Evolutionary conservation across 768 basidiomycete genomes (phyloP).

Genomic region (Thelephora aurantiotincta): DNA sequence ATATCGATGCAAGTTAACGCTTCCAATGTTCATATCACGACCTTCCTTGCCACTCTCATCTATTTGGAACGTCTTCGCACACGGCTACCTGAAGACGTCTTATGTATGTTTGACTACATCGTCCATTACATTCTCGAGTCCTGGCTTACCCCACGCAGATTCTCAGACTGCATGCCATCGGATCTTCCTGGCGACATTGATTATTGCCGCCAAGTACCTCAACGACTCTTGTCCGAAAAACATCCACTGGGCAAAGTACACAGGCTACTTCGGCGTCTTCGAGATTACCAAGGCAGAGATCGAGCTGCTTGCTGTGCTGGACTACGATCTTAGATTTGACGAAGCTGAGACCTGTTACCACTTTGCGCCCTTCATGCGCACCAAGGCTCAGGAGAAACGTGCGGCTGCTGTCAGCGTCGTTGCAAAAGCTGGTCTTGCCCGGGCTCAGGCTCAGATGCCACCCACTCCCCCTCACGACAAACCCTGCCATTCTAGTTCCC

Average conservation of each 20-base stretch:
- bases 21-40: slow-evolving; percentile 84
- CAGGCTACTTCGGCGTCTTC: slow-evolving; percentile 53
- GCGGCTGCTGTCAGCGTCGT: slow-evolving; percentile 41
- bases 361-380: slow-evolving; percentile 57
- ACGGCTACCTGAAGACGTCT: slow-evolving; percentile 72
- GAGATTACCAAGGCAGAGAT: slow-evolving; percentile 97
- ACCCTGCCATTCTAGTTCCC: slow-evolving; percentile 22
- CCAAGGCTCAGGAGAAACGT: slow-evolving; percentile 28
- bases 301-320: slow-evolving; percentile 84
- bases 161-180: slow-evolving; percentile 71
- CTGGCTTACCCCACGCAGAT: slow-evolving; percentile 5
- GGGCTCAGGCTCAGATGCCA: slow-evolving; percentile 33
- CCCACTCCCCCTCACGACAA: slow-evolving; percentile 27
- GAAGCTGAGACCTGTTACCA: slow-evolving; percentile 57
- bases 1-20: slow-evolving; percentile 67
- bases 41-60: slow-evolving; percentile 79
- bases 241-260: slow-evolving; percentile 80
- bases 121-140: background rate
- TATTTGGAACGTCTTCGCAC: slow-evolving; percentile 79
- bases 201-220: slow-evolving; percentile 92
- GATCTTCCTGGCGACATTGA: slow-evolving; percentile 90
- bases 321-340: slow-evolving; percentile 83
- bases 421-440: slow-evolving; percentile 35
- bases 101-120: slow-evolving; percentile 38
- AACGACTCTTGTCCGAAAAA: slow-evolving; percentile 97